Evolutionary conservation across 371 early-diverging fungal species (phyloP).

Genomic region (Capillidium rhysosporum): DNA sequence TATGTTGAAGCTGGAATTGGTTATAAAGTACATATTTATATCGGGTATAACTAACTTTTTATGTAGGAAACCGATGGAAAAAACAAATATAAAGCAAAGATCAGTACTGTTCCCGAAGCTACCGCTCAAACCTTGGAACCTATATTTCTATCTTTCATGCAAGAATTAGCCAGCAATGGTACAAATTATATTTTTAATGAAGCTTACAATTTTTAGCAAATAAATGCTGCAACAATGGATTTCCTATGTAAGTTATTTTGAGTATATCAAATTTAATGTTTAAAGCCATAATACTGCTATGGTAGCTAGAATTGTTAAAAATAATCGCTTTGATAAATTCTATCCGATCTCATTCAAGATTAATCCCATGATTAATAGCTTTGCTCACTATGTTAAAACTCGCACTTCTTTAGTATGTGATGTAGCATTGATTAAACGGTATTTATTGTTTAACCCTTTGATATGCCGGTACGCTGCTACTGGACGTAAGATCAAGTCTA

Average conservation of each 20-base stretch:
- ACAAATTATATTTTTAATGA: background rate
- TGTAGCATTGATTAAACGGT: constrained; percentile 26
- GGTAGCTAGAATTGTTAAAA: background rate
- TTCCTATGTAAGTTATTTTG: background rate
- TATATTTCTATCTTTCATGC: no score
- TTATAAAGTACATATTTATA: no score
- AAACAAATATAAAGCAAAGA: no score
- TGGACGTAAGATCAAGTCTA: constrained; percentile 41
- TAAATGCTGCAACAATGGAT: background rate
- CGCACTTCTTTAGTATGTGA: constrained; percentile 25
- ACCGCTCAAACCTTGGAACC: no score
- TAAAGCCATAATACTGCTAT: background rate
- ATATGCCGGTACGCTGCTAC: constrained; percentile 44
- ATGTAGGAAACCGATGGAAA: no score
- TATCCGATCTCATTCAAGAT: constrained; percentile 46
- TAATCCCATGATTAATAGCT: constrained; percentile 40
- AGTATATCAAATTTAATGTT: background rate
- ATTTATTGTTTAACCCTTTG: constrained; percentile 22
- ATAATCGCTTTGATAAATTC: constrained; percentile 9
- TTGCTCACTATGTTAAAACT: constrained; percentile 26
- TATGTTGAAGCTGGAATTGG: no score
- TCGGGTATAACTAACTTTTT: no score
- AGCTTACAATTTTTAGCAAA: background rate
- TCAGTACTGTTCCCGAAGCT: no score
- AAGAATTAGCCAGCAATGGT: background rate